Evolutionary conservation across 2,329 filamentous ascomycete species (phyloP).

Genomic region (Pseudogymnoascus sp.): DNA sequence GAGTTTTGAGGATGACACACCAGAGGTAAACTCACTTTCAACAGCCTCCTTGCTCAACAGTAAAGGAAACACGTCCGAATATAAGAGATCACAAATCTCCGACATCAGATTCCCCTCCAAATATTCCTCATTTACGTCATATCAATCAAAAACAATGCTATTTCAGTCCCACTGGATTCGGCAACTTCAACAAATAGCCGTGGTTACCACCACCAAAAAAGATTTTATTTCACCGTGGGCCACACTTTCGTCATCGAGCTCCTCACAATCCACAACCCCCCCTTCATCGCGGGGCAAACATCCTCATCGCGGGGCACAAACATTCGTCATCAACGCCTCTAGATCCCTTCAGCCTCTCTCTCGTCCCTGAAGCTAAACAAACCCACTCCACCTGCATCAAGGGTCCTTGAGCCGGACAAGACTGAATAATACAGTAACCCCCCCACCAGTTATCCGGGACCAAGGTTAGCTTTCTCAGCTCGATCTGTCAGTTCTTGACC

Average conservation of each 20-base stretch:
- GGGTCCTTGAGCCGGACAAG: background rate
- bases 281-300: background rate
- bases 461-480: background rate
- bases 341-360: background rate
- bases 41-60: too few species aligned
- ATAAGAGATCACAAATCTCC: background rate
- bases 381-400: too few species aligned
- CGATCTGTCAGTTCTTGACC: background rate
- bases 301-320: background rate
- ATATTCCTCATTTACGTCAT: background rate
- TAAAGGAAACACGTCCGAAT: too few species aligned
- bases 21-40: too few species aligned
- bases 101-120: background rate
- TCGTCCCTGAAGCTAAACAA: too few species aligned
- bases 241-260: background rate
- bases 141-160: background rate
- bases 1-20: too few species aligned
- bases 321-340: background rate
- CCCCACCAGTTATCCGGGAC: background rate
- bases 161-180: background rate
- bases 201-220: background rate
- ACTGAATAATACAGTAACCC: too few species aligned
- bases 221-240: constrained; percentile 38
- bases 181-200: background rate
- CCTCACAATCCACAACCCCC: background rate